These are phyloP conservation scores for Penicillium egyptiacum DNA, from an alignment of 495 filamentous ascomycete genomes.

Conservation along the genomic window DNA sequence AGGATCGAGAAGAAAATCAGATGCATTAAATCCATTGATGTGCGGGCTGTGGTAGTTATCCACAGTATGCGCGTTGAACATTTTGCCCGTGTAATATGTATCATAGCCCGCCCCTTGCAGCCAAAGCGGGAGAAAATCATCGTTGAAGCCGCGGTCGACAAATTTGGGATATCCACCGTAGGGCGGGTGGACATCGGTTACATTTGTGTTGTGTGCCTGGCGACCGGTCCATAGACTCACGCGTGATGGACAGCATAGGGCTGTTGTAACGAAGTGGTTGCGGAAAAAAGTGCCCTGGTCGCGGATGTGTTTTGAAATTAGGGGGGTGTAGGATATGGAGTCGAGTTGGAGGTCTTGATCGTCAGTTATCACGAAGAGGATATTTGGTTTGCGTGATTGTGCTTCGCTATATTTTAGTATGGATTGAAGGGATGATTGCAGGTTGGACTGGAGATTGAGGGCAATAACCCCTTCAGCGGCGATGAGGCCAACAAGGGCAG, in stretches of 20 bases:
- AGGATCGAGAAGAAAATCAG: conserved; percentile 70
- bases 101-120: conserved; percentile 68
- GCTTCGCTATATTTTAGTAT: conserved; percentile 11
- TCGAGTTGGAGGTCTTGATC: conserved; percentile 64
- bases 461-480: conserved; percentile 12
- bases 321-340: conserved; percentile 58
- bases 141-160: conserved; percentile 62
- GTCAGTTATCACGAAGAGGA: conserved; percentile 65
- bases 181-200: conserved; percentile 66
- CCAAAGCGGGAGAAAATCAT: conserved; percentile 68
- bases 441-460: conserved; percentile 2
- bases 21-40: conserved; percentile 55
- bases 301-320: conserved; percentile 51
- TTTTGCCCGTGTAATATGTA: conserved; percentile 72
- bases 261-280: conserved; percentile 62
- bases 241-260: conserved; percentile 64
- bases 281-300: conserved; percentile 56
- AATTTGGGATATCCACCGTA: conserved; percentile 74
- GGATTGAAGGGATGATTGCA: conserved; percentile 19
- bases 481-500: conserved; percentile 12
- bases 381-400: conserved; percentile 45
- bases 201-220: conserved; percentile 72
- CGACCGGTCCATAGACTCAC: conserved; percentile 66
- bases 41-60: conserved; percentile 60
- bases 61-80: conserved; percentile 64